Percentiles rank a stretch among this genome's conserved stretches.
phyloP scores from a whole-genome alignment of 2,329 filamentous ascomycete species.

The Talaromyces marneffei region DNA sequence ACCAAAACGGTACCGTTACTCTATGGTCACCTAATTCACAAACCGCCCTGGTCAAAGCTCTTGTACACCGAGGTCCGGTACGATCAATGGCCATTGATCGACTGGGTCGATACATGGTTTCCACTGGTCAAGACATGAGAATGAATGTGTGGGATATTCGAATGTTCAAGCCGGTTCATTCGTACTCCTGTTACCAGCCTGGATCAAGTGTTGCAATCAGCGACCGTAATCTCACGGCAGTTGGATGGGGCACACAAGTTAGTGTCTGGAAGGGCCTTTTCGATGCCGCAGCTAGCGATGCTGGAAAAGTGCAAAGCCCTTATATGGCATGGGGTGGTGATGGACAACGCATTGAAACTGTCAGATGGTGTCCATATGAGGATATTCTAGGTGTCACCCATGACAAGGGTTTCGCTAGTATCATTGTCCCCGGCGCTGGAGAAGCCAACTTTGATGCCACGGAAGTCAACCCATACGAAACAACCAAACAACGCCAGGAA shows the following conservation, averaged over 20 bases:
- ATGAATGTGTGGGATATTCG: constrained; percentile 97
- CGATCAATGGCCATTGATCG: constrained; percentile 78
- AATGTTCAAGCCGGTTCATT: constrained; percentile 88
- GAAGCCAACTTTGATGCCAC: constrained; percentile 94
- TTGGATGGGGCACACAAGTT: constrained; percentile 84
- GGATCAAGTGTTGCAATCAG: constrained; percentile 81
- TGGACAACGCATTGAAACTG: constrained; percentile 70
- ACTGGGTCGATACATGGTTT: constrained; percentile 92
- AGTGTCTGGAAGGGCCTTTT: constrained; percentile 91
- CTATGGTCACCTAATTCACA: constrained; percentile 92
- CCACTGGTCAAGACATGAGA: constrained; percentile 78
- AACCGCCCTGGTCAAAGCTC: constrained; percentile 81
- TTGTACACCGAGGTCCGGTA: constrained; percentile 85
- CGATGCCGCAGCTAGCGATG: constrained; percentile 62
- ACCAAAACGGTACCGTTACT: constrained; percentile 91
- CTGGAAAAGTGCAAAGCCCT: constrained; percentile 74
- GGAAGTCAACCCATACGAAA: constrained; percentile 94
- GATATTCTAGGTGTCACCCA: constrained; percentile 85
- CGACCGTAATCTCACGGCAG: constrained; percentile 78
- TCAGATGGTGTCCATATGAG: constrained; percentile 91
- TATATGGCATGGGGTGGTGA: constrained; percentile 94
- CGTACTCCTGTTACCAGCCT: constrained; percentile 76
- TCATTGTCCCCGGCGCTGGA: constrained; percentile 89
- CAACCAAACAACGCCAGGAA: constrained; percentile 84
- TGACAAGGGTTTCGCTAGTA: constrained; percentile 76